Base-by-base conservation (phyloP, 371 early-diverging fungal genomes). In the Syncephalis plumigaleata region DNA sequence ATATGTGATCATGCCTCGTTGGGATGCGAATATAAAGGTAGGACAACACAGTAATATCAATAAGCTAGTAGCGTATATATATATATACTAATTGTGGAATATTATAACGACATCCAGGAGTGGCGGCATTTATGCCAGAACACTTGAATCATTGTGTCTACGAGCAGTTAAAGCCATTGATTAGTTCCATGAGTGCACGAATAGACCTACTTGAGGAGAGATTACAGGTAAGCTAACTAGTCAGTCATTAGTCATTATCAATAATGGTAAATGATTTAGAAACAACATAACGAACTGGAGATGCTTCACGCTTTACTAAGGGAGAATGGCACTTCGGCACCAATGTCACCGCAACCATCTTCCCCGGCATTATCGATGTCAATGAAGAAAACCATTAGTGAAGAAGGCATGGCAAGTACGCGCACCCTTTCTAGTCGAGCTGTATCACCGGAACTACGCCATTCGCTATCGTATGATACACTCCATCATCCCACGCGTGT, bases 1-100 rank as follows among this genome's bases (percentile, higher is more conserved):
- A 15, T 39, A 8, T 77, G 77, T 49, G 42, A 51, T 4, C 58
- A 71, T 55, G 49, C 49, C 24, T 23, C 9, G n/a, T 57, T 61
- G 7, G 77, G 75, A 16, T 75, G 75, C 54, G 52, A 51, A 4
- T 75, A 68, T 52, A 64, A 59, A 50, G 75, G 73, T 63, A 47
- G 9, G 25, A 8, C 1, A 16, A 18, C 16, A 15, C 24, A 40
- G 2, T 51, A 27, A 50, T 1, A 15, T 15, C 50, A 22, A 52
- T 53, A 20, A 49, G 4, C 15, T 47, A 48, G 44, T n/a, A 48
- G 47, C 17, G 42, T 64, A 3, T 44, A 39, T 50, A 21, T 50
- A 15, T n/a, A 20, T n/a, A 23, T 39, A 40, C 24, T 31, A 44
- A 46, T 25, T 50, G 45, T 60, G 60, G 44, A 40, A 18, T 45